Percentiles rank a stretch among this genome's conserved stretches.
phyloP scores from a whole-genome alignment of 2,329 filamentous ascomycete species.

The Didymella arachidicola region DNA sequence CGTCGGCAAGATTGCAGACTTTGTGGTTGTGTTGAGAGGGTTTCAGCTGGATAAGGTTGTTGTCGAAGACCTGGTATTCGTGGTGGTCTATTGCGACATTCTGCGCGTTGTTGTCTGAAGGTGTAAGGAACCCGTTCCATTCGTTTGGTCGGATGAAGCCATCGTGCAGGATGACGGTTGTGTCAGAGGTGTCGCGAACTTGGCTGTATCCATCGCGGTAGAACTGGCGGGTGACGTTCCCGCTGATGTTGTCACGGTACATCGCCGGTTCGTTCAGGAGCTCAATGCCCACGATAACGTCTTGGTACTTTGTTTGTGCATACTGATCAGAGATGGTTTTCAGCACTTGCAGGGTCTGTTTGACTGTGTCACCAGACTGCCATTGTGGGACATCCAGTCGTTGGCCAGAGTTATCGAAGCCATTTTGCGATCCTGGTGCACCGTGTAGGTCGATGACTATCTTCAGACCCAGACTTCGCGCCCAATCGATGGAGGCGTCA shows the following conservation, averaged over 20 bases:
- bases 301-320: slow-evolving; percentile 59
- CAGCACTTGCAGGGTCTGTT: slow-evolving; percentile 65
- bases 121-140: slow-evolving; percentile 69
- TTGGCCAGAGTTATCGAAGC: slow-evolving; percentile 69
- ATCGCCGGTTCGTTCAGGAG: slow-evolving; percentile 63
- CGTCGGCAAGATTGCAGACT: slow-evolving; percentile 63
- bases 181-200: slow-evolving; percentile 55
- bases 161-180: slow-evolving; percentile 66
- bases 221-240: slow-evolving; percentile 60
- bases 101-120: slow-evolving; percentile 58
- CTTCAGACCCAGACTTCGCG: slow-evolving; percentile 60
- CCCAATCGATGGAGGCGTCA: slow-evolving; percentile 65
- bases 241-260: slow-evolving; percentile 56
- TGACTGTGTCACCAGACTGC: slow-evolving; percentile 57
- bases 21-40: slow-evolving; percentile 62
- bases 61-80: slow-evolving; percentile 71
- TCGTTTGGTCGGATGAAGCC: slow-evolving; percentile 61
- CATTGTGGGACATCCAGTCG: slow-evolving; percentile 54
- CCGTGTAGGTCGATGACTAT: slow-evolving; percentile 68
- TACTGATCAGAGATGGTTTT: slow-evolving; percentile 66
- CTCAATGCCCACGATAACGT: slow-evolving; percentile 66
- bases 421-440: slow-evolving; percentile 65
- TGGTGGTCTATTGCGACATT: slow-evolving; percentile 72
- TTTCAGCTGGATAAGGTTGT: slow-evolving; percentile 58
- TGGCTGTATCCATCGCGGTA: slow-evolving; percentile 63